Evolutionary conservation across 192 early-diverging fungal species (phyloP).

Genomic region (Gonapodya sp.): DNA sequence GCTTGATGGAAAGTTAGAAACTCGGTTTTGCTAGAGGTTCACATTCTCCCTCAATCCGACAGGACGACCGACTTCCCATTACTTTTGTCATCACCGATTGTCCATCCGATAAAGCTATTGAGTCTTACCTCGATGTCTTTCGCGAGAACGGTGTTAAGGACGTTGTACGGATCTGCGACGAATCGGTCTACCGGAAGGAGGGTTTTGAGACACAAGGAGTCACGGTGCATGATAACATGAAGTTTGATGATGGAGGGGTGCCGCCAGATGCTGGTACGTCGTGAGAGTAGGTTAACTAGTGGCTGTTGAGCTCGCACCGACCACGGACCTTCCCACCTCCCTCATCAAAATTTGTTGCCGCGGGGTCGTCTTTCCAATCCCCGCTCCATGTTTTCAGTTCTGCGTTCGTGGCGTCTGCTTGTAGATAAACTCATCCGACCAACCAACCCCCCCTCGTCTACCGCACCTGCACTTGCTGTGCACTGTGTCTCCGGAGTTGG

Average conservation of each 20-base stretch:
- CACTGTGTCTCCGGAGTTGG: constrained; percentile 95
- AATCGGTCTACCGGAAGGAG: background rate
- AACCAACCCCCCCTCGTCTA: background rate
- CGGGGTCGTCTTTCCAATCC: background rate
- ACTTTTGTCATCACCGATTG: background rate
- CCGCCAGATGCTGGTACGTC: constrained; percentile 2
- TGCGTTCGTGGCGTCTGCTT: background rate
- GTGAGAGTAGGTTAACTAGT: background rate
- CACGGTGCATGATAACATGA: constrained; percentile 2
- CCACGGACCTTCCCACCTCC: too few relatives aligned
- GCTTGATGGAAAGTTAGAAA: too few relatives aligned
- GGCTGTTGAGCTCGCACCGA: background rate
- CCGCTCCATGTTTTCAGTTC: background rate
- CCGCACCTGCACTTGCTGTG: constrained; percentile 56
- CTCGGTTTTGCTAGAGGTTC: too few relatives aligned
- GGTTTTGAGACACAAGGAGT: background rate
- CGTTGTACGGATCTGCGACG: constrained; percentile 6
- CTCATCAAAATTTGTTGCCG: too few relatives aligned
- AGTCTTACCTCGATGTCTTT: background rate
- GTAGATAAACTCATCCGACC: background rate
- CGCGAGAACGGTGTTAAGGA: background rate
- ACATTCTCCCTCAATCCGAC: too few relatives aligned
- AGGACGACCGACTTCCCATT: background rate
- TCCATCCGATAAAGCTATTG: background rate
- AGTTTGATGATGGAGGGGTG: constrained; percentile 7